phyloP scores from a whole-genome alignment of 1,284 basidiomycete genomes.

The Leccinum angustisporum region DNA sequence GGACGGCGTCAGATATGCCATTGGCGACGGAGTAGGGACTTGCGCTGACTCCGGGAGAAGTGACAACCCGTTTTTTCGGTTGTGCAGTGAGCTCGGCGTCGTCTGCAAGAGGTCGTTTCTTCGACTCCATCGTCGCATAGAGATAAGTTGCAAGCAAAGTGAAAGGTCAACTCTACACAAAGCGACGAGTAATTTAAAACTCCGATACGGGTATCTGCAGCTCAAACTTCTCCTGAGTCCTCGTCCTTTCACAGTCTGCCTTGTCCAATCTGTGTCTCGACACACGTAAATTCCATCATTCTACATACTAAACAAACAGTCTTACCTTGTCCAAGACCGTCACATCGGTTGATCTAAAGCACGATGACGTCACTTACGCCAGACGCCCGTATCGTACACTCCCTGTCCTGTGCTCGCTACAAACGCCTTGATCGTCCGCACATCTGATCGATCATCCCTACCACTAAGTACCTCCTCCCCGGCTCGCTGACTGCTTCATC shows the following conservation, averaged over 20 bases:
- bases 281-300: conserved; percentile 72
- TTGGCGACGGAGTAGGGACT: conserved; percentile 54
- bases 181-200: conserved; percentile 23
- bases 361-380: conserved; percentile 65
- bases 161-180: conserved; percentile 2
- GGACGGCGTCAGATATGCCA: conserved; percentile 39
- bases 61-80: conserved; percentile 67
- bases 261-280: conserved; percentile 80
- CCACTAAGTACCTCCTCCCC: conserved; percentile 70
- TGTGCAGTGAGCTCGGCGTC: conserved; percentile 47
- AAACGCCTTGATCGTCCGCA: conserved; percentile 77
- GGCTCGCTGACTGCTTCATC: conserved; percentile 50
- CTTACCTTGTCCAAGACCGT: conserved; percentile 72
- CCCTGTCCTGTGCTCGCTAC: conserved; percentile 78
- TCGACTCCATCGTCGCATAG: conserved; percentile 51
- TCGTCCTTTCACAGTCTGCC: conserved; percentile 71
- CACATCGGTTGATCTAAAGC: conserved; percentile 70
- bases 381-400: conserved; percentile 76
- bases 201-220: conserved; percentile 35
- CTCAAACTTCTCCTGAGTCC: conserved; percentile 24
- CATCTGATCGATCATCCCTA: conserved; percentile 80
- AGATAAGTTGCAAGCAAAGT: conserved; percentile 14
- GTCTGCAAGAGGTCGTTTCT: conserved; percentile 61
- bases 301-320: conserved; percentile 2
- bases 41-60: conserved; percentile 46